Evolutionary conservation across 2,329 filamentous ascomycete genomes (phyloP).

Genomic region (Alternaria infectoria): DNA sequence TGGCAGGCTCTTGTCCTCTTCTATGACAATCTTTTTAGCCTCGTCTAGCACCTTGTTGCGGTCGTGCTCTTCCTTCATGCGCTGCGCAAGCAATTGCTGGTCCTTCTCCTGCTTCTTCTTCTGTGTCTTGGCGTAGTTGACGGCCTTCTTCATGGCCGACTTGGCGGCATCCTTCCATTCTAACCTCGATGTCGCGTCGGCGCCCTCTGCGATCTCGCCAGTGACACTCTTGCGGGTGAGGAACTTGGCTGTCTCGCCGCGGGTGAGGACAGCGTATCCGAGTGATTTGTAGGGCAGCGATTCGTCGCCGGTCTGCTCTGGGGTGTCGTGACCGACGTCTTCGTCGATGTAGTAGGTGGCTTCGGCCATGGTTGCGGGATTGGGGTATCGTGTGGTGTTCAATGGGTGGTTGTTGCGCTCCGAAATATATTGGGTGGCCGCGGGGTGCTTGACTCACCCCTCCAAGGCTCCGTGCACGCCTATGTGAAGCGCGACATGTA

Average conservation of each 20-base stretch:
- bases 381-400: slow-evolving; percentile 25
- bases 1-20: slow-evolving; percentile 75
- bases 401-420: slow-evolving; percentile 21
- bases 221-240: slow-evolving; percentile 65
- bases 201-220: slow-evolving; percentile 45
- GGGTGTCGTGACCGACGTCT: slow-evolving; percentile 75
- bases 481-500: slow-evolving; percentile 21
- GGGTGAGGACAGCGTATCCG: slow-evolving; percentile 76
- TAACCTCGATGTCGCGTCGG: slow-evolving; percentile 68
- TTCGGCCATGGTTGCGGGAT: slow-evolving; percentile 46
- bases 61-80: slow-evolving; percentile 75
- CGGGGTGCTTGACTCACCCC: slow-evolving; percentile 20
- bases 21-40: slow-evolving; percentile 76
- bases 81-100: slow-evolving; percentile 72
- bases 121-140: slow-evolving; percentile 73
- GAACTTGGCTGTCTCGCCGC: slow-evolving; percentile 68
- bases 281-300: slow-evolving; percentile 81
- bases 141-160: slow-evolving; percentile 84
- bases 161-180: slow-evolving; percentile 85
- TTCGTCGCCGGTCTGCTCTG: slow-evolving; percentile 70
- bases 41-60: slow-evolving; percentile 77
- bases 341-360: slow-evolving; percentile 77
- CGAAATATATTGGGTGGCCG: slow-evolving; percentile 37
- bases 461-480: slow-evolving; percentile 17
- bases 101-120: slow-evolving; percentile 87